A percentile compares a stretch with the other conserved stretches of the same genome.
These are phyloP conservation scores for Alternaria burnsii DNA, from an alignment of 2,329 filamentous ascomycete species.

Conservation along the genomic window DNA sequence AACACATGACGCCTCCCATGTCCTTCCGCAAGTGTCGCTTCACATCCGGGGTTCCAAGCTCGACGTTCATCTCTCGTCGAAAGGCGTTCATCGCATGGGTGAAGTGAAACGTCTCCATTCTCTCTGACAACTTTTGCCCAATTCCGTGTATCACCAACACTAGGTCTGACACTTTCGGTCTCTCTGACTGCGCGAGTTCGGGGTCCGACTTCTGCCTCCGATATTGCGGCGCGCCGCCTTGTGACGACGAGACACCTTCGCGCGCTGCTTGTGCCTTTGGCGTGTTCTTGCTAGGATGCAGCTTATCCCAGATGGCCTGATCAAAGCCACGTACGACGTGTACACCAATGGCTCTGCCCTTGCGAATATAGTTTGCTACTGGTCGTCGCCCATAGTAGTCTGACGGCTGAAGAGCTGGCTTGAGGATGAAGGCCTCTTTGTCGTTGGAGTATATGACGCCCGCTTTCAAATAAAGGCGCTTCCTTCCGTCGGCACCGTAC, in stretches of 20 bases:
- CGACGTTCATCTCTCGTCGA: conserved; percentile 83
- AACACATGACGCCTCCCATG: conserved; percentile 90
- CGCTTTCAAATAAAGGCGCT: conserved; percentile 73
- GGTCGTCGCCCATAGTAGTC: conserved; percentile 84
- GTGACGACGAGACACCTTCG: conserved; percentile 56
- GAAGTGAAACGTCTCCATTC: conserved; percentile 96
- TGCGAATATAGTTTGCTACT: conserved; percentile 80
- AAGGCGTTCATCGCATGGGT: conserved; percentile 95
- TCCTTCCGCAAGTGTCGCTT: conserved; percentile 76
- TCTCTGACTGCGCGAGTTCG: conserved; percentile 70
- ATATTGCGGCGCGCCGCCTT: conserved; percentile 54
- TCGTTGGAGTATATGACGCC: conserved; percentile 88
- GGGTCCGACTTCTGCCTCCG: conserved; percentile 58
- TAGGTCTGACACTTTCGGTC: conserved; percentile 80
- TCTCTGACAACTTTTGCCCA: conserved; percentile 92
- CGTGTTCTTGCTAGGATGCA: conserved; percentile 66
- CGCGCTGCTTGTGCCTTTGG: conserved; percentile 53
- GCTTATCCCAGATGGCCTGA: conserved; percentile 74
- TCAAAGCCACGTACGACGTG: conserved; percentile 92
- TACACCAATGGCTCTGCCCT: conserved; percentile 81
- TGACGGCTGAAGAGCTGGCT: conserved; percentile 84
- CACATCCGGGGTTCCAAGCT: conserved; percentile 78
- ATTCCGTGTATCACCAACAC: conserved; percentile 94
- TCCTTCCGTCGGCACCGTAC: conserved; percentile 55
- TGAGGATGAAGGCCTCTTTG: conserved; percentile 81